These are phyloP conservation scores for Xylariaceae sp. DNA, from an alignment of 2,329 filamentous ascomycete genomes.

Conservation along the genomic window DNA sequence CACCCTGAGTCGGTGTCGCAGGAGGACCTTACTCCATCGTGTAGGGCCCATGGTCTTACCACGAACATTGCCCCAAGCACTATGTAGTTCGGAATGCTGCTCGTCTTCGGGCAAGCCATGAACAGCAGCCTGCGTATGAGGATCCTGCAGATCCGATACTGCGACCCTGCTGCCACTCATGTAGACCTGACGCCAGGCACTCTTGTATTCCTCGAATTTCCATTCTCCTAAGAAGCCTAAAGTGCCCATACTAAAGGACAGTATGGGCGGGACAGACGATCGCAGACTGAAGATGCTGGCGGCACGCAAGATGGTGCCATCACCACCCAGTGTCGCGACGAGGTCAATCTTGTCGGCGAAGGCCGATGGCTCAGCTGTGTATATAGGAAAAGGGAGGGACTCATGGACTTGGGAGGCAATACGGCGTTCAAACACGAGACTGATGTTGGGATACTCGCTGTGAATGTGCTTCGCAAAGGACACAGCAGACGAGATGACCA, in stretches of 20 bases:
- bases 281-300: slow-evolving; percentile 81
- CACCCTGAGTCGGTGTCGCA: slow-evolving; percentile 82
- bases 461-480: slow-evolving; percentile 66
- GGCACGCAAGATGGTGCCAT: slow-evolving; percentile 83
- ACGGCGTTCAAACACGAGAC: slow-evolving; percentile 75
- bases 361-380: slow-evolving; percentile 47
- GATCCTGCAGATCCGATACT: slow-evolving; percentile 40
- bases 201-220: slow-evolving; percentile 90
- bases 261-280: slow-evolving; percentile 75
- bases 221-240: slow-evolving; percentile 93
- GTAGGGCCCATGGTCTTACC: slow-evolving; percentile 76
- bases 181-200: slow-evolving; percentile 87
- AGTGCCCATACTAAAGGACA: slow-evolving; percentile 96
- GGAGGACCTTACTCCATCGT: slow-evolving; percentile 72
- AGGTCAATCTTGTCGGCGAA: slow-evolving; percentile 81
- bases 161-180: slow-evolving; percentile 62
- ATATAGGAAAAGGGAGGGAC: slow-evolving; percentile 67
- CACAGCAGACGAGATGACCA: slow-evolving; percentile 48
- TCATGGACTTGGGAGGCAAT: slow-evolving; percentile 69
- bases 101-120: slow-evolving; percentile 28
- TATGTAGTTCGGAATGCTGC: slow-evolving; percentile 18
- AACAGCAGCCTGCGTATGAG: slow-evolving; percentile 37
- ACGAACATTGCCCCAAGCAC: slow-evolving; percentile 65
- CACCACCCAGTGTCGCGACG: slow-evolving; percentile 84
- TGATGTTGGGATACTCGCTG: slow-evolving; percentile 71